Evolutionary conservation across 2,329 filamentous ascomycete genomes (phyloP).

Genomic region (Aspergillus brasiliensis): DNA sequence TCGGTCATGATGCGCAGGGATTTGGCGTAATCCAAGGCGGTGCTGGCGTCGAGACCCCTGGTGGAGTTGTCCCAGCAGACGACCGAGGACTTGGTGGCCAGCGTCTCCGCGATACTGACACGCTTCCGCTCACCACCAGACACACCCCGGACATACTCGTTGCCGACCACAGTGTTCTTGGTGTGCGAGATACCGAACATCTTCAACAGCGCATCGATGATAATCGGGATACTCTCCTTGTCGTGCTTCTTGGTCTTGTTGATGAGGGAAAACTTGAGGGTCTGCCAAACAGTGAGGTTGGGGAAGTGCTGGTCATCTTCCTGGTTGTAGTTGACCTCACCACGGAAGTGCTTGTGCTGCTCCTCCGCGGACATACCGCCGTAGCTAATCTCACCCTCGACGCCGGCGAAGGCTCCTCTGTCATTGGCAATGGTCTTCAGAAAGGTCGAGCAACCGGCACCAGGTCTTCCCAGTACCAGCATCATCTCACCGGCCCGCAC

Average conservation of each 20-base stretch:
- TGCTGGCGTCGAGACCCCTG: slow-evolving; percentile 76
- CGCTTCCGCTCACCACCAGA: slow-evolving; percentile 80
- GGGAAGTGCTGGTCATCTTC: slow-evolving; percentile 79
- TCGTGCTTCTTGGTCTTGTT: slow-evolving; percentile 73
- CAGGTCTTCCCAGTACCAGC: slow-evolving; percentile 71
- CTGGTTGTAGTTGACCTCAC: slow-evolving; percentile 76
- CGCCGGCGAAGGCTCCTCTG: slow-evolving; percentile 63
- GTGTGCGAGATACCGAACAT: slow-evolving; percentile 81
- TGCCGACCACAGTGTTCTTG: slow-evolving; percentile 72
- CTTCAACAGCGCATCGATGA: slow-evolving; percentile 69
- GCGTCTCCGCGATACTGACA: slow-evolving; percentile 75
- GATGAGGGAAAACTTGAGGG: slow-evolving; percentile 71
- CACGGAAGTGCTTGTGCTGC: slow-evolving; percentile 68
- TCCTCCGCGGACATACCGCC: slow-evolving; percentile 70
- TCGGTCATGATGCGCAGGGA: slow-evolving; percentile 74
- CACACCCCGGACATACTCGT: slow-evolving; percentile 71
- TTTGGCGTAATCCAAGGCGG: slow-evolving; percentile 75
- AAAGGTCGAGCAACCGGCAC: slow-evolving; percentile 75
- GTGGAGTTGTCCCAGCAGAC: slow-evolving; percentile 82
- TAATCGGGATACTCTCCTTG: slow-evolving; percentile 64
- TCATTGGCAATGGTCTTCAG: slow-evolving; percentile 75
- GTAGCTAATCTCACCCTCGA: slow-evolving; percentile 71
- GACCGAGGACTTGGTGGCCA: slow-evolving; percentile 72
- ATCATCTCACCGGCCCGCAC: slow-evolving; percentile 72
- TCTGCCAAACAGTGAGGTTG: slow-evolving; percentile 74